phyloP scores from a whole-genome alignment of 1,284 basidiomycete species.

The Pseudozyma pruni region DNA sequence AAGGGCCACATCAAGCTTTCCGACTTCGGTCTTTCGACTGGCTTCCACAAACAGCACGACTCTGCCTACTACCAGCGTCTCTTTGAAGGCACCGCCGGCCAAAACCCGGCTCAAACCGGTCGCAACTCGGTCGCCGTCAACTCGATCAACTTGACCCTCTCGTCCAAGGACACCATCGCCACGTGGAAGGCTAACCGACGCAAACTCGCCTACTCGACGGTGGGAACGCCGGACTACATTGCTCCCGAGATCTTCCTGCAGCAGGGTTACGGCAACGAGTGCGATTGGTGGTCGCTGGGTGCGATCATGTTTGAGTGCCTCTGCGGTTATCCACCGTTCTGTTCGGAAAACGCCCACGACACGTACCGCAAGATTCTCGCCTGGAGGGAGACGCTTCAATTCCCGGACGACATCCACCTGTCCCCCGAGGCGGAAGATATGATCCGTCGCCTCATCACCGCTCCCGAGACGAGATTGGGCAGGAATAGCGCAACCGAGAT shows the following conservation, averaged over 20 bases:
- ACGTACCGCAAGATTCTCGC: conserved; percentile 99
- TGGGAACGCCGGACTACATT: conserved; percentile 99
- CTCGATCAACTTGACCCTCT: conserved; percentile 66
- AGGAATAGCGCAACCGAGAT: conserved; percentile 80
- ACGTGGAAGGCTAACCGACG: conserved; percentile 99
- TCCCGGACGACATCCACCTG: conserved; percentile 96
- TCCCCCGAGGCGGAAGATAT: conserved; percentile 91
- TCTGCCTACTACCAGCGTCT: conserved; percentile 93
- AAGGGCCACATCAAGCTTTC: conserved; percentile 94
- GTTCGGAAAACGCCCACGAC: conserved; percentile 95
- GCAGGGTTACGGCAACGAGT: conserved; percentile 97
- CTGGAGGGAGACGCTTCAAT: conserved; percentile 85
- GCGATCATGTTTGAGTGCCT: conserved; percentile 99
- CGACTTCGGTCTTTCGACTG: conserved; percentile 93
- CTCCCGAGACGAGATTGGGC: conserved; percentile 79
- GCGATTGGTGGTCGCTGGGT: conserved; percentile 88
- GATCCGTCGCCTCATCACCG: conserved; percentile 85
- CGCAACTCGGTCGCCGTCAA: conserved; percentile 67
- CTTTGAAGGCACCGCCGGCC: conserved; percentile 73
- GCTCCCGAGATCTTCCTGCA: conserved; percentile 98
- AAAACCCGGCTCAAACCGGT: conserved; percentile 54
- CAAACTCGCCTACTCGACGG: conserved; percentile 96
- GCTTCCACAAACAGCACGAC: conserved; percentile 93
- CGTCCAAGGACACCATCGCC: conserved; percentile 69
- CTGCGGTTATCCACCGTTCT: conserved; percentile 95